Percentiles rank a stretch among this genome's conserved stretches.
Conservation (phyloP, 2,329 filamentous ascomycete species). For the Coleophoma cylindrospora region DNA sequence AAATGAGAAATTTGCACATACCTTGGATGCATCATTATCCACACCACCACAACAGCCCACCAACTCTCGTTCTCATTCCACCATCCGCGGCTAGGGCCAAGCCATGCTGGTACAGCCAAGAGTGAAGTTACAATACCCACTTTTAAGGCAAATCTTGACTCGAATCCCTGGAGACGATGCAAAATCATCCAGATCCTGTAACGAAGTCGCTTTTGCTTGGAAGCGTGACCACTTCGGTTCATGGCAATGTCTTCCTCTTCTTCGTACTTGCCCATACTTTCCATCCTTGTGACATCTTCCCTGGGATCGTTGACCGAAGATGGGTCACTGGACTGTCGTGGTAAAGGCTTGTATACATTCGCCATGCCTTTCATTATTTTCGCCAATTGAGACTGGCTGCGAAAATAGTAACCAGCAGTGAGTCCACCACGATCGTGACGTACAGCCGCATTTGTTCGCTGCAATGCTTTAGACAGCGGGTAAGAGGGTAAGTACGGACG, state of each 20-base stretch:
- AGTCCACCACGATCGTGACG: slow-evolving; percentile 54
- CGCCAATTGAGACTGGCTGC: slow-evolving; percentile 22
- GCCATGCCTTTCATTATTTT: slow-evolving; percentile 27
- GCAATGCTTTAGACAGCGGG: slow-evolving; percentile 45
- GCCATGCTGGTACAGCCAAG: slow-evolving; percentile 49
- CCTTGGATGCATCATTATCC: slow-evolving; percentile 49
- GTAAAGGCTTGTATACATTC: slow-evolving; percentile 27
- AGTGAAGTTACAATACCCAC: slow-evolving; percentile 45
- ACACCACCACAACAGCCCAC: slow-evolving; percentile 54
- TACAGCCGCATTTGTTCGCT: slow-evolving; percentile 50
- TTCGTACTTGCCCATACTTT: slow-evolving; percentile 23
- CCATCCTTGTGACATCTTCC: slow-evolving; percentile 16
- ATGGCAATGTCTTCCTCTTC: slow-evolving; percentile 33
- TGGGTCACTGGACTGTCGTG: slow-evolving; percentile 10
- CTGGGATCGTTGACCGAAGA: slow-evolving; percentile 6
- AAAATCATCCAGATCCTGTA: slow-evolving; percentile 44
- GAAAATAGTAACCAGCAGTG: slow-evolving; percentile 43
- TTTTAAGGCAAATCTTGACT: slow-evolving; percentile 53
- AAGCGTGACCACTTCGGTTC: slow-evolving; percentile 31
- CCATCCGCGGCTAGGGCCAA: slow-evolving; percentile 39
- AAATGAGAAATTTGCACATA: slow-evolving; percentile 15
- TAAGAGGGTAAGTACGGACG: slow-evolving; percentile 47
- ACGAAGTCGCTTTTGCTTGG: slow-evolving; percentile 33
- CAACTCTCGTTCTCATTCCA: slow-evolving; percentile 51
- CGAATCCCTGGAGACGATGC: slow-evolving; percentile 51